Conservation (phyloP, 495 filamentous ascomycete genomes). For the Wilcoxina mikolae region DNA sequence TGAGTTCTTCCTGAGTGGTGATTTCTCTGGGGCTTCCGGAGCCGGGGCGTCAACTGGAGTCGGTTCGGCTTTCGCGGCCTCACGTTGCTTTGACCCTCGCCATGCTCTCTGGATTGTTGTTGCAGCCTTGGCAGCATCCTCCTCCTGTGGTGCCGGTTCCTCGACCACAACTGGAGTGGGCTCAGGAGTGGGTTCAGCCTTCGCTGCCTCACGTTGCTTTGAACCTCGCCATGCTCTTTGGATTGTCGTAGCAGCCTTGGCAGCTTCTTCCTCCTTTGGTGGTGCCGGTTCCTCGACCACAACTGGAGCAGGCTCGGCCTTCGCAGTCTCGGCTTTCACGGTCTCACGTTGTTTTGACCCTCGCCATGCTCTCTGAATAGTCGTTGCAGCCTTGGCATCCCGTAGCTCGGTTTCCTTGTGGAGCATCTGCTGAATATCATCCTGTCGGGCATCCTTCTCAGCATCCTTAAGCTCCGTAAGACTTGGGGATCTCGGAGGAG, state of each 20-base stretch:
- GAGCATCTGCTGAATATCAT: constrained; percentile 32
- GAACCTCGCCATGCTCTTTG: not conserved
- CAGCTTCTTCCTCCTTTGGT: not conserved
- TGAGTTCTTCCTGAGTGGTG: not conserved
- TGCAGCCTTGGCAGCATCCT: not conserved
- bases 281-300: constrained; percentile 7
- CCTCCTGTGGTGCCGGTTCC: not conserved
- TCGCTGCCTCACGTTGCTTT: not conserved
- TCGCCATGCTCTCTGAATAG: not conserved
- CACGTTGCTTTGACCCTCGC: not conserved
- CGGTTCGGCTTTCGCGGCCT: not conserved
- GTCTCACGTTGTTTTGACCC: not conserved
- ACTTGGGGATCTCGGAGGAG: constrained; percentile 17
- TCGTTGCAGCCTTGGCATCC: not conserved
- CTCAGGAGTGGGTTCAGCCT: not conserved
- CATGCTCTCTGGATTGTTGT: not conserved
- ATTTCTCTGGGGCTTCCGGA: not conserved
- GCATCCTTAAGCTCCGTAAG: constrained; percentile 31
- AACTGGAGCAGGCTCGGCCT: constrained; percentile 3
- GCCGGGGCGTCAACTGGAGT: not conserved
- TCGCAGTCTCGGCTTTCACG: not conserved
- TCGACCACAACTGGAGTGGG: constrained; percentile 9
- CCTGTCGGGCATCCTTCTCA: constrained; percentile 33
- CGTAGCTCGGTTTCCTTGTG: constrained; percentile 27
- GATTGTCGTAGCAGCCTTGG: not conserved